These are phyloP conservation scores for Colletotrichum magnum DNA, from an alignment of 2,329 filamentous ascomycete genomes.

Conservation along the genomic window DNA sequence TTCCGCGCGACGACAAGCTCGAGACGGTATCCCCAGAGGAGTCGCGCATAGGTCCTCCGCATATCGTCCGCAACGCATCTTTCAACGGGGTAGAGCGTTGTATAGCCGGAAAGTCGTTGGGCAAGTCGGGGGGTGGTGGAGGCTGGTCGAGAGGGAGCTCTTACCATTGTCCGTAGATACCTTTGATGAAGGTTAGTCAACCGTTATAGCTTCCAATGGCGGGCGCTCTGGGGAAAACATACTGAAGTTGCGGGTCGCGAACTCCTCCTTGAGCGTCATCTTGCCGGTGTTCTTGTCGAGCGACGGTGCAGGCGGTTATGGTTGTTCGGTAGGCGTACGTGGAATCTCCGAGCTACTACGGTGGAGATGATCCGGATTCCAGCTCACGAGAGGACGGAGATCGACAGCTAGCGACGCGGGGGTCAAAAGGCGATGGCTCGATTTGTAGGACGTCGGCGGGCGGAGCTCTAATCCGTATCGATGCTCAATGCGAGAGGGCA, in stretches of 20 bases:
- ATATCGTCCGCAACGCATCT: not conserved
- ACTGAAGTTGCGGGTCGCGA: constrained; percentile 83
- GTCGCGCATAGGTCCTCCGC: not conserved
- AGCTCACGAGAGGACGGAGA: constrained; percentile 29
- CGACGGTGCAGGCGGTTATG: constrained; percentile 13
- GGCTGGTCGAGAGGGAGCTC: constrained; percentile 46
- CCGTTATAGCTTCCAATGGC: constrained; percentile 5
- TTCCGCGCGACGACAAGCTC: not conserved
- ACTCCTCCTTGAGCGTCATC: constrained; percentile 81
- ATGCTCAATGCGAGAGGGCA: constrained; percentile 1
- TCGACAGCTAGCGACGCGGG: constrained; percentile 22
- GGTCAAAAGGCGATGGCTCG: not conserved
- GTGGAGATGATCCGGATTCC: constrained; percentile 41
- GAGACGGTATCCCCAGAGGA: not conserved
- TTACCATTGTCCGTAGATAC: constrained; percentile 85
- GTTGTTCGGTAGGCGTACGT: constrained; percentile 37
- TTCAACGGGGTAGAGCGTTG: not conserved
- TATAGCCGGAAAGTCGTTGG: not conserved
- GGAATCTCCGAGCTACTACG: constrained; percentile 36
- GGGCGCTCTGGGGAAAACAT: constrained; percentile 52
- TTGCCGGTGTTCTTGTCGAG: constrained; percentile 54
- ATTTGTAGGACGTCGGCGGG: not conserved
- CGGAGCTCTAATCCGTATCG: not conserved
- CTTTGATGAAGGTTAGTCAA: constrained; percentile 59
- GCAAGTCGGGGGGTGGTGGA: not conserved